A percentile compares a stretch with the other conserved stretches of the same genome.
These are phyloP conservation scores for Arthonia radiata DNA, from an alignment of 495 filamentous ascomycete species.

Conservation along the genomic window DNA sequence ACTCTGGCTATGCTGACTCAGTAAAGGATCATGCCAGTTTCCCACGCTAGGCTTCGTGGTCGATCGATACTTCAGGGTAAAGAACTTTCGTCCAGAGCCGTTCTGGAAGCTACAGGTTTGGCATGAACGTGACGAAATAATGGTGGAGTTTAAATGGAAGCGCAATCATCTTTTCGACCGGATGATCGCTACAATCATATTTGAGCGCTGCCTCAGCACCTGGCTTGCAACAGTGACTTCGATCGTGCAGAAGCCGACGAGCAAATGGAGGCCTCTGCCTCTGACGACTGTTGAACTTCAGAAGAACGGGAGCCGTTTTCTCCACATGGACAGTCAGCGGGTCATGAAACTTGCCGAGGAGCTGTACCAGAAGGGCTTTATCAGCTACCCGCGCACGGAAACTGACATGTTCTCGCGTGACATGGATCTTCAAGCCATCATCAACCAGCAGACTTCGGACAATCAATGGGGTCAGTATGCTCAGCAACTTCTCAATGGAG, in stretches of 20 bases:
- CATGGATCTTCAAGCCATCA: constrained; percentile 58
- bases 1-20: not conserved
- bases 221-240: constrained; percentile 56
- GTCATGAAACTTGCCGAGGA: constrained; percentile 75
- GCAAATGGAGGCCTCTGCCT: constrained; percentile 80
- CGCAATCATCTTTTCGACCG: constrained; percentile 72
- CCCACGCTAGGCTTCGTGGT: constrained; percentile 93
- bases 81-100: constrained; percentile 74
- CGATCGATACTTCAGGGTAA: constrained; percentile 75
- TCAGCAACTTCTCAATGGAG: constrained; percentile 47
- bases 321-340: constrained; percentile 60
- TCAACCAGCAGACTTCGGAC: constrained; percentile 64
- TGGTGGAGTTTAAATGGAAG: constrained; percentile 68
- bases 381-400: constrained; percentile 91
- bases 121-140: constrained; percentile 48
- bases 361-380: constrained; percentile 87
- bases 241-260: constrained; percentile 71
- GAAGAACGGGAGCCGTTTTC: constrained; percentile 71
- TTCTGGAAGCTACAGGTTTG: constrained; percentile 86
- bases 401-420: constrained; percentile 86
- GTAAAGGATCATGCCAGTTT: constrained; percentile 76
- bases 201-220: constrained; percentile 62
- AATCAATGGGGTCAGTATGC: constrained; percentile 62
- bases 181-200: constrained; percentile 51
- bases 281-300: constrained; percentile 97